phyloP scores from a whole-genome alignment of 129 eudicot genomes.

The Ambrosia artemisiifolia region DNA sequence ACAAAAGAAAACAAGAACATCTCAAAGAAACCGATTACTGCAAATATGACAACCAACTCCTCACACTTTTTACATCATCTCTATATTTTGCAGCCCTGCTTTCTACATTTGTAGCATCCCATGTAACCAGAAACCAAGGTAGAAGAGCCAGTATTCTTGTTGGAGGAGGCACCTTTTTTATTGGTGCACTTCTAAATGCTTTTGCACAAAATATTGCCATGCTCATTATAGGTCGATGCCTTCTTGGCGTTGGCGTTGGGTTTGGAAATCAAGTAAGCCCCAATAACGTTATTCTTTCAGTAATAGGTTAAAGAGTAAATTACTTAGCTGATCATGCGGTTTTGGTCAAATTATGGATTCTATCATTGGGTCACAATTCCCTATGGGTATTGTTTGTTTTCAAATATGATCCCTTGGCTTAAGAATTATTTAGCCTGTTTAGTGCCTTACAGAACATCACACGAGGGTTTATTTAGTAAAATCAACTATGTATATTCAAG shows the following conservation, averaged over 20 bases:
- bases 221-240: conserved; percentile 66
- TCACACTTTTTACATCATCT: conserved; percentile 84
- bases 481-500: too few species aligned
- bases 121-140: conserved; percentile 64
- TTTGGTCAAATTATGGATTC: too few species aligned
- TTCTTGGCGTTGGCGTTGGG: conserved; percentile 84
- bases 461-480: too few species aligned
- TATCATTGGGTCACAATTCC: too few species aligned
- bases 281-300: not conserved
- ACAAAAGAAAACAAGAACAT: conserved; percentile 60
- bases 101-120: conserved; percentile 71
- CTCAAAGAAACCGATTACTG: conserved; percentile 83
- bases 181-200: conserved; percentile 67
- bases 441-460: too few species aligned
- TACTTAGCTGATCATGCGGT: too few species aligned
- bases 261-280: conserved; percentile 76
- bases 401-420: too few species aligned
- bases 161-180: conserved; percentile 65
- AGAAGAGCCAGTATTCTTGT: conserved; percentile 74
- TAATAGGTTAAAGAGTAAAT: not conserved
- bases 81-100: conserved; percentile 74
- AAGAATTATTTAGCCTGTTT: too few species aligned
- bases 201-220: conserved; percentile 57
- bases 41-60: conserved; percentile 75
- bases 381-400: too few species aligned